Evolutionary conservation across 31 red algal genomes (phyloP).

Genomic region (Odonthalia washingtoniensis): DNA sequence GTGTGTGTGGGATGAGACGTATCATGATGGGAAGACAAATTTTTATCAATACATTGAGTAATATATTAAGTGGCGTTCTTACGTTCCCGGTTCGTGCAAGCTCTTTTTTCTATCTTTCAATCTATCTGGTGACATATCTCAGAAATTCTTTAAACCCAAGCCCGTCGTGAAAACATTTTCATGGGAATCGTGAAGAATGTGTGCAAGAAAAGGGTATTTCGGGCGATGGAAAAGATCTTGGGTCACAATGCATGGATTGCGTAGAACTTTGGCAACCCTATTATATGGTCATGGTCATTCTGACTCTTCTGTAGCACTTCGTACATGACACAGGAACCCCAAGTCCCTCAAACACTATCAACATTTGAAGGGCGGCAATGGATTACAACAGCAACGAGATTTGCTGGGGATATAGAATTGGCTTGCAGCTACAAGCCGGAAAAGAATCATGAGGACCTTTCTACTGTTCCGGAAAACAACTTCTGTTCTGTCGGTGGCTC

Average conservation of each 20-base stretch:
- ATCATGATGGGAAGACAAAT: not conserved
- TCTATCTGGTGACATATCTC: not conserved
- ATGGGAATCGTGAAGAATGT: slow-evolving; percentile 26
- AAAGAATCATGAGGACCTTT: no score
- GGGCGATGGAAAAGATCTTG: not conserved
- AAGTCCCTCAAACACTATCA: slow-evolving; percentile 34
- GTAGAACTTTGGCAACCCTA: slow-evolving; percentile 9
- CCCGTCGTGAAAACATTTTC: not conserved
- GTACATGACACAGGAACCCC: slow-evolving; percentile 29
- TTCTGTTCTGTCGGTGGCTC: no score
- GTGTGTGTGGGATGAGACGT: not conserved
- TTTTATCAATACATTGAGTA: not conserved
- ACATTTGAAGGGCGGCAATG: slow-evolving; percentile 2
- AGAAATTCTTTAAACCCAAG: not conserved
- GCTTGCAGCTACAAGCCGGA: no score
- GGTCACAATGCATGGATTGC: slow-evolving; percentile 24
- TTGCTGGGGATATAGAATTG: no score
- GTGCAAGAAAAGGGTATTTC: not conserved
- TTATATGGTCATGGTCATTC: slow-evolving; percentile 2
- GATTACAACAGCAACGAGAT: slow-evolving; percentile 7
- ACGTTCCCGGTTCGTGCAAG: no score
- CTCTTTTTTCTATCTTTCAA: not conserved
- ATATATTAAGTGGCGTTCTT: not conserved
- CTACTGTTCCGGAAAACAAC: no score
- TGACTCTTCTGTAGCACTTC: slow-evolving; percentile 30